These are phyloP conservation scores for Suhomyces maxii DNA, from an alignment of 1,139 yeast species.

Conservation along the genomic window DNA sequence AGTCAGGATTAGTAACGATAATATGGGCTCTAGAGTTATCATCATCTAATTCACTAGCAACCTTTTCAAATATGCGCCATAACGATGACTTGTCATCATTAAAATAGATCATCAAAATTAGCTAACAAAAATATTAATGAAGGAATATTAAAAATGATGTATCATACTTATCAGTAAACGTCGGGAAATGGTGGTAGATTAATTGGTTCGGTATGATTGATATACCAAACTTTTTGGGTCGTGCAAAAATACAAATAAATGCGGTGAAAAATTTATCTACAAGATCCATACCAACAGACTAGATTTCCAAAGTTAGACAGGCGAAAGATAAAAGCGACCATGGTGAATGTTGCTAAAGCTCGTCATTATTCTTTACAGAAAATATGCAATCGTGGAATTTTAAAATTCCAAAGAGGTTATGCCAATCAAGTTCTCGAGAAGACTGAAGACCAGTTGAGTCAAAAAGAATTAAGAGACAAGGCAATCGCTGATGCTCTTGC, in stretches of 20 bases:
- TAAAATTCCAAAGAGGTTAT: slow-evolving; percentile 2
- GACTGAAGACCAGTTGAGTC: slow-evolving; percentile 15
- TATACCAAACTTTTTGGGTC: background rate
- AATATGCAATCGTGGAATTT: background rate
- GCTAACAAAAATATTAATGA: background rate
- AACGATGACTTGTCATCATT: background rate
- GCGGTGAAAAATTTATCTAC: slow-evolving; percentile 6
- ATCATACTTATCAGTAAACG: too few species aligned
- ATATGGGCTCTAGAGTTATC: background rate
- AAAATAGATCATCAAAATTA: background rate
- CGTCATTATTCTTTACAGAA: background rate
- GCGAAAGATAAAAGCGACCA: background rate
- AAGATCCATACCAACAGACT: background rate
- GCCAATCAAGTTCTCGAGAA: slow-evolving; percentile 7
- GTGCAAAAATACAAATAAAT: background rate
- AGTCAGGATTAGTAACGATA: background rate
- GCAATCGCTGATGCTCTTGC: slow-evolving; percentile 49
- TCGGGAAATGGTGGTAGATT: background rate
- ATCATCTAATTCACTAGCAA: background rate
- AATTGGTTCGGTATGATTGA: too few species aligned
- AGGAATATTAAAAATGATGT: background rate
- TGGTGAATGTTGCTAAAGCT: background rate
- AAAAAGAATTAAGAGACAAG: slow-evolving; percentile 39
- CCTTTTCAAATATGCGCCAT: background rate
- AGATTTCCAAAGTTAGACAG: too few species aligned